phyloP scores from a whole-genome alignment of 1,139 yeast species.

The Meyerozyma athensensis region DNA sequence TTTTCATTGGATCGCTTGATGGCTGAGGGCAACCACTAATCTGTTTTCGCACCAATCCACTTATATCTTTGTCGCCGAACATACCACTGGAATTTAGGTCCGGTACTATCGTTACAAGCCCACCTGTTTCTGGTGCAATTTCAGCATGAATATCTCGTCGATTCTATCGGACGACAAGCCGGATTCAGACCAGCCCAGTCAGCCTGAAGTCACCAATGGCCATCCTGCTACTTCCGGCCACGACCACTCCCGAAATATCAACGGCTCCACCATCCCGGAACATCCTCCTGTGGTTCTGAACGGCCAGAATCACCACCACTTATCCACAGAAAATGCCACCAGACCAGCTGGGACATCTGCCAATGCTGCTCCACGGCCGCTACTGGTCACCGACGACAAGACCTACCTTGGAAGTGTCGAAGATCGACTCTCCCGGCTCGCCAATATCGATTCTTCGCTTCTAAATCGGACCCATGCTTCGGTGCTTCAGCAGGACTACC shows the following conservation, averaged over 20 bases:
- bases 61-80: background rate
- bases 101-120: background rate
- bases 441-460: slow-evolving; percentile 25
- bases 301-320: slow-evolving; percentile 2
- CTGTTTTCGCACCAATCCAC: slow-evolving; percentile 1
- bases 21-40: slow-evolving; percentile 2
- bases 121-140: slow-evolving; percentile 1
- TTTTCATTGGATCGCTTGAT: slow-evolving; percentile 2
- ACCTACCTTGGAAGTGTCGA: background rate
- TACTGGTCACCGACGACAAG: slow-evolving; percentile 1
- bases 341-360: too few species aligned
- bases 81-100: background rate
- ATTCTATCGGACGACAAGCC: slow-evolving; percentile 30
- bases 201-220: background rate
- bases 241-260: slow-evolving; percentile 2
- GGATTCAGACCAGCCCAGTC: slow-evolving; percentile 3
- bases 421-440: slow-evolving; percentile 4
- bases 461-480: slow-evolving; percentile 27
- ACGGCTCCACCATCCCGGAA: slow-evolving; percentile 5
- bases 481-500: slow-evolving; percentile 21
- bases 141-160: slow-evolving; percentile 39
- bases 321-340: too few species aligned
- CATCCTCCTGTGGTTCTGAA: background rate
- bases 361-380: too few species aligned
- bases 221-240: background rate